These are phyloP conservation scores for Saturnispora serradocipensis DNA, from an alignment of 805 yeast genomes.

Conservation along the genomic window DNA sequence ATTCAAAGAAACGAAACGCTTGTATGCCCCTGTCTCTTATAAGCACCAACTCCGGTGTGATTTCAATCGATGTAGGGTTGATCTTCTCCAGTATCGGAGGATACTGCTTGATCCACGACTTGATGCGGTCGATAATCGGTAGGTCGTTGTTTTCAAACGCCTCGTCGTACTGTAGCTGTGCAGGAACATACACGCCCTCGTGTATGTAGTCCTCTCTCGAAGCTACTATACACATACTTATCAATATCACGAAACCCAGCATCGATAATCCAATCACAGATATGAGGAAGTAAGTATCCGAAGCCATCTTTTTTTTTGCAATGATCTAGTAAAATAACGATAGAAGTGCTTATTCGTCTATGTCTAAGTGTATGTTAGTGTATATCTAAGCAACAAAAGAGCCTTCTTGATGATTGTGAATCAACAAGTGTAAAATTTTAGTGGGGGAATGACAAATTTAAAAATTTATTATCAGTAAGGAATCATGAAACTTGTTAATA, in stretches of 20 bases:
- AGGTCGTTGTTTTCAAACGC: background rate
- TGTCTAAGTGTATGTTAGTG: background rate
- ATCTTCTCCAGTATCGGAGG: background rate
- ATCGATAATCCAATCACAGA: background rate
- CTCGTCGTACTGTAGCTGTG: background rate
- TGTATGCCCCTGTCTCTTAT: slow-evolving; percentile 30
- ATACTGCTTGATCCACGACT: background rate
- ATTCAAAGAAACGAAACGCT: slow-evolving; percentile 26
- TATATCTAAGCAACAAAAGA: background rate
- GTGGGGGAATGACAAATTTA: background rate
- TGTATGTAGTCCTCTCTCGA: background rate
- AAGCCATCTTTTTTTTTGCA: background rate
- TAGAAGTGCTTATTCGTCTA: background rate
- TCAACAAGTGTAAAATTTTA: background rate
- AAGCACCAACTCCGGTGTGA: slow-evolving; percentile 23
- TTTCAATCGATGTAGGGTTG: slow-evolving; percentile 13
- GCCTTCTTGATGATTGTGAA: background rate
- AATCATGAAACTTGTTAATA: background rate
- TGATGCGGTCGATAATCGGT: background rate
- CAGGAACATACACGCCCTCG: background rate
- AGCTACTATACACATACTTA: background rate
- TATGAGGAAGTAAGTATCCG: background rate
- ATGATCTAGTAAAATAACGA: background rate
- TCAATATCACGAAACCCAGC: background rate
- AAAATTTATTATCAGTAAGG: background rate